Evolutionary conservation across 352 stramenopile species (phyloP), one percentile per base, ranked within the genome.

Genomic region (Phytophthora multivora): DNA sequence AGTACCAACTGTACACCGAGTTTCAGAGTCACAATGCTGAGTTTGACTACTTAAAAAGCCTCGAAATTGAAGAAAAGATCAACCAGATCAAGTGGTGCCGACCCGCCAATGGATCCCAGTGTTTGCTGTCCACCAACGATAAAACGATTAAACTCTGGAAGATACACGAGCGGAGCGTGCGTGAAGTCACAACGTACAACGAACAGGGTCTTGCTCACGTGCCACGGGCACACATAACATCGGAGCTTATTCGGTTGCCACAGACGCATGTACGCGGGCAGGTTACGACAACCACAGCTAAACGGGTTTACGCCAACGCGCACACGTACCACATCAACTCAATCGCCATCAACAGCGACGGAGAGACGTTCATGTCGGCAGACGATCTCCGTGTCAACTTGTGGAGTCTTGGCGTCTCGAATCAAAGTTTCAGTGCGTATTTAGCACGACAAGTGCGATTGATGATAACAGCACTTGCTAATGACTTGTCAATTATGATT

Each of bases 91-190:
- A 96, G 64, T 99, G 93, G 90, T 97, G 91, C 58, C 75, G 80
- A n/a, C 71, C 81, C 8, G 88, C 80, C 38, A 96, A 92, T 68
- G 91, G 95, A 49, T 85, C 91, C n/a, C 76, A 96, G 42, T 98
- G 97, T 51, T 64, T 99, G 39, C 80, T 99, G 36, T 95, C 89
- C 10, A 98, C 96, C 16, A 99, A 99, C 73, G 95, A 99, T 80
- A 99, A 99, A 77, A 99, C 96, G 26, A 97, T 99, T 64, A 99
- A 99, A 74, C 75, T 99, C 21, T 99, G 96, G 96, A 97, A 97
- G 51, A 66, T 98, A 31, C 75, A 90, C 60, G 83, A 93, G 69
- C 83, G 84, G 42, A 88, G 83, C 25, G 83, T 95, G 25, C 73
- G 76, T 43, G 80, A 90, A 50, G 75, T 93, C 50, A 90, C 83